These are phyloP conservation scores for Colletotrichum agaves DNA, from an alignment of 2,329 filamentous ascomycete genomes.

Conservation along the genomic window DNA sequence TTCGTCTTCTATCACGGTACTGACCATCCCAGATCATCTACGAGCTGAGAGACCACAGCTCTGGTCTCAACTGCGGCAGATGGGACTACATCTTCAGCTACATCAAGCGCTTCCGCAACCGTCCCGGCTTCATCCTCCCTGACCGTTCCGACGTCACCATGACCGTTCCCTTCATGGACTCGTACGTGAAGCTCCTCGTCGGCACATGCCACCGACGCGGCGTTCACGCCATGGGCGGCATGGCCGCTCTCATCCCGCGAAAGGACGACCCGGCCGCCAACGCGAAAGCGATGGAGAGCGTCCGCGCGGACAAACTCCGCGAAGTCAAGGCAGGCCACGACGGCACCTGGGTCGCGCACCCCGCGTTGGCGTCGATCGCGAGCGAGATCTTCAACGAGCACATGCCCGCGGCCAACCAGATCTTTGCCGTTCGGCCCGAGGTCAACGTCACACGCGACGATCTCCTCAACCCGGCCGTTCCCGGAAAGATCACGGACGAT, in stretches of 20 bases:
- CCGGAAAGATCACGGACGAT: conserved; percentile 83
- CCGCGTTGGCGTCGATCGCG: conserved; percentile 83
- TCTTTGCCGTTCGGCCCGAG: conserved; percentile 83
- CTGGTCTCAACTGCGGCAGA: conserved; percentile 89
- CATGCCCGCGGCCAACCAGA: conserved; percentile 93
- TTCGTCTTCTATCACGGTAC: not conserved
- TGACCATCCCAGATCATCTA: conserved; percentile 75
- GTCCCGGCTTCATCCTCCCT: conserved; percentile 86
- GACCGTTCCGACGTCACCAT: conserved; percentile 87
- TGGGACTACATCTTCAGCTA: conserved; percentile 98
- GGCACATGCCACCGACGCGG: conserved; percentile 91
- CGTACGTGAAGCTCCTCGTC: conserved; percentile 87
- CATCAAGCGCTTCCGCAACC: conserved; percentile 94
- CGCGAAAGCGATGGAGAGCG: conserved; percentile 85
- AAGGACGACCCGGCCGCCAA: conserved; percentile 87
- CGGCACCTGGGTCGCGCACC: conserved; percentile 90
- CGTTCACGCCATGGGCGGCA: conserved; percentile 92
- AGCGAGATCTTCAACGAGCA: conserved; percentile 90
- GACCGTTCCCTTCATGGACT: conserved; percentile 92
- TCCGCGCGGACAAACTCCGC: conserved; percentile 87
- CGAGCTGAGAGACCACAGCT: conserved; percentile 88
- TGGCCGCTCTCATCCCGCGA: conserved; percentile 94
- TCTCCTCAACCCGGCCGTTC: conserved; percentile 90
- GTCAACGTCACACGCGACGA: conserved; percentile 82
- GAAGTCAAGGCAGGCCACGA: conserved; percentile 90